Conservation (phyloP, 108 stramenopile genomes). For the Cyclostephanos invisitatus region DNA sequence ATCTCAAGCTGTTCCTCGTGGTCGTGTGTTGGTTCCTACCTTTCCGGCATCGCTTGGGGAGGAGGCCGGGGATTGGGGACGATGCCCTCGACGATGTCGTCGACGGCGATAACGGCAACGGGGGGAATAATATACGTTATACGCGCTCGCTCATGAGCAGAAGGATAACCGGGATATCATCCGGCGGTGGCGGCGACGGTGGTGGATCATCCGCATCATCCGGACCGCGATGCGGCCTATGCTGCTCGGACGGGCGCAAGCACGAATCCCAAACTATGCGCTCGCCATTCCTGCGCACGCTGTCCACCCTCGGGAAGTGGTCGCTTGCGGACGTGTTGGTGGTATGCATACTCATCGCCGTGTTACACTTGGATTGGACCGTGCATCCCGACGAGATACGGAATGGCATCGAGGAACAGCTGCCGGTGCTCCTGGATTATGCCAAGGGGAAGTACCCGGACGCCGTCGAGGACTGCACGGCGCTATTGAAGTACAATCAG, state of each 20-base stretch:
- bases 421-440: slow-evolving; percentile 57
- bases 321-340: slow-evolving; percentile 81
- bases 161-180: not conserved
- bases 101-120: too few relatives aligned
- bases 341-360: slow-evolving; percentile 87
- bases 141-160: not conserved
- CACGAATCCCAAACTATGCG: slow-evolving; percentile 38
- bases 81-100: not conserved
- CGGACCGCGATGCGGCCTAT: slow-evolving; percentile 3
- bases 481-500: slow-evolving; percentile 49
- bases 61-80: not conserved
- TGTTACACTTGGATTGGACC: slow-evolving; percentile 77
- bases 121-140: not conserved
- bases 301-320: slow-evolving; percentile 82
- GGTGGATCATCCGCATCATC: not conserved
- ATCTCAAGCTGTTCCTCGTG: slow-evolving; percentile 71
- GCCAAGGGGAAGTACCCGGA: slow-evolving; percentile 48
- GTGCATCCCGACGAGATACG: slow-evolving; percentile 68
- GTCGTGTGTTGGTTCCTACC: slow-evolving; percentile 65
- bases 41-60: slow-evolving; percentile 17
- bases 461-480: slow-evolving; percentile 53
- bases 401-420: slow-evolving; percentile 53
- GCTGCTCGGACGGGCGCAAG: slow-evolving; percentile 29
- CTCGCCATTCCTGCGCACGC: slow-evolving; percentile 55
- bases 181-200: not conserved